Conservation (phyloP, 345 rosid species). For the Arabidopsis suecica region DNA sequence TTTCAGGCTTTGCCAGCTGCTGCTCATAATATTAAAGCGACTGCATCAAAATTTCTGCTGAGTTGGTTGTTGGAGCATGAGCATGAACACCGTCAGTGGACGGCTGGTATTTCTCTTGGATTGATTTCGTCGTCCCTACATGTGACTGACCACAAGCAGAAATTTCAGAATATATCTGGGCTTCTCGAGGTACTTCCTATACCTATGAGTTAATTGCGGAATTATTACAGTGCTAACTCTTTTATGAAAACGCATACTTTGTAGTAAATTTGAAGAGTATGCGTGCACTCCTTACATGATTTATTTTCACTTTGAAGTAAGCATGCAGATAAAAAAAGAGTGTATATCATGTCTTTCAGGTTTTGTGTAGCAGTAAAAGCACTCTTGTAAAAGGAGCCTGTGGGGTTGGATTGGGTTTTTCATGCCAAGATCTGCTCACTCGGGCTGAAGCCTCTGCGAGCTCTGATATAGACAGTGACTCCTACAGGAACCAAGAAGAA, state of each 20-base stretch:
- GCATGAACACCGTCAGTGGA: slow-evolving; percentile 95
- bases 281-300: slow-evolving; percentile 16
- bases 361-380: slow-evolving; percentile 80
- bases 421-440: slow-evolving; percentile 80
- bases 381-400: slow-evolving; percentile 91
- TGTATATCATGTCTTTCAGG: slow-evolving; percentile 53
- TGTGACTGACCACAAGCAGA: slow-evolving; percentile 83
- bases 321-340: background rate
- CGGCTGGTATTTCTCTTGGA: slow-evolving; percentile 95
- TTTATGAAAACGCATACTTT: slow-evolving; percentile 8
- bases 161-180: slow-evolving; percentile 68
- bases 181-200: slow-evolving; percentile 73
- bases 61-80: slow-evolving; percentile 82
- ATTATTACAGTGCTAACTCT: background rate
- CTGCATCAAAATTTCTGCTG: slow-evolving; percentile 82
- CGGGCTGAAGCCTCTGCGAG: slow-evolving; percentile 55
- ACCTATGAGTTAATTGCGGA: slow-evolving; percentile 22
- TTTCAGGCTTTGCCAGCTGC: slow-evolving; percentile 87
- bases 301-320: slow-evolving; percentile 1
- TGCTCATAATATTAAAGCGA: slow-evolving; percentile 69
- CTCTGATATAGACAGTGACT: slow-evolving; percentile 54
- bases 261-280: slow-evolving; percentile 17
- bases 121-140: slow-evolving; percentile 74
- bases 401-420: slow-evolving; percentile 86
- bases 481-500: slow-evolving; percentile 64